Conservation (phyloP, 2,329 filamentous ascomycete species). For the Trichoderma gracile region DNA sequence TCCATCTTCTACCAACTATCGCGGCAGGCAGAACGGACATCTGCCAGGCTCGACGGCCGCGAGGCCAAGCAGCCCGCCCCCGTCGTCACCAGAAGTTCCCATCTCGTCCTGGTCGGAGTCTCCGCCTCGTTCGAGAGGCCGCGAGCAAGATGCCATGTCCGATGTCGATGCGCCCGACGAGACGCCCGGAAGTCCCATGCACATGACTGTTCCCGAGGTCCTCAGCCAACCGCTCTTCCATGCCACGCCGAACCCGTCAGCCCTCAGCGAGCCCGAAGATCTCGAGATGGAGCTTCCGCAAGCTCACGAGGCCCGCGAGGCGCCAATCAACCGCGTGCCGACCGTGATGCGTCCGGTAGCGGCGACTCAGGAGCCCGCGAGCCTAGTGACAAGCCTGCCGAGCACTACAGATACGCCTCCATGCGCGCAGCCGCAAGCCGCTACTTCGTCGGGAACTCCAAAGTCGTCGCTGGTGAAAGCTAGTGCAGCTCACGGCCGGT, state of each 20-base stretch:
- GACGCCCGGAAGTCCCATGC: neutral
- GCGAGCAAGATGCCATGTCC: neutral
- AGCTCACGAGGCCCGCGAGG: constrained; percentile 29
- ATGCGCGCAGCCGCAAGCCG: constrained; percentile 35
- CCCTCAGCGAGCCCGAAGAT: constrained; percentile 38
- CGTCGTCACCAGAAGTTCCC: constrained; percentile 21
- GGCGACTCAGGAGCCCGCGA: constrained; percentile 5
- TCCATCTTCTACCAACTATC: neutral
- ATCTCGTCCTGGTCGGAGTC: constrained; percentile 24
- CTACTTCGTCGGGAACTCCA: neutral
- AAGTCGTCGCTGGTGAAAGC: neutral
- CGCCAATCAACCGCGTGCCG: constrained; percentile 34
- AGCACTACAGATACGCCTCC: constrained; percentile 34
- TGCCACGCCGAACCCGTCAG: constrained; percentile 28
- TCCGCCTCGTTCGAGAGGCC: constrained; percentile 22
- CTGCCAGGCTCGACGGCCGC: neutral
- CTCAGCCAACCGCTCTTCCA: constrained; percentile 5
- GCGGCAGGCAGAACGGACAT: neutral
- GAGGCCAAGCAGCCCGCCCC: constrained; percentile 1
- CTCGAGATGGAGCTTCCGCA: constrained; percentile 42
- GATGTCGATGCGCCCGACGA: neutral
- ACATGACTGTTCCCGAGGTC: neutral
- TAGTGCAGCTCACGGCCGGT: constrained; percentile 18
- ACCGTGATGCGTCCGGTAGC: constrained; percentile 2
- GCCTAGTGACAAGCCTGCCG: neutral